Base-by-base conservation (phyloP, 257 asterid species). In the Plantago major region DNA sequence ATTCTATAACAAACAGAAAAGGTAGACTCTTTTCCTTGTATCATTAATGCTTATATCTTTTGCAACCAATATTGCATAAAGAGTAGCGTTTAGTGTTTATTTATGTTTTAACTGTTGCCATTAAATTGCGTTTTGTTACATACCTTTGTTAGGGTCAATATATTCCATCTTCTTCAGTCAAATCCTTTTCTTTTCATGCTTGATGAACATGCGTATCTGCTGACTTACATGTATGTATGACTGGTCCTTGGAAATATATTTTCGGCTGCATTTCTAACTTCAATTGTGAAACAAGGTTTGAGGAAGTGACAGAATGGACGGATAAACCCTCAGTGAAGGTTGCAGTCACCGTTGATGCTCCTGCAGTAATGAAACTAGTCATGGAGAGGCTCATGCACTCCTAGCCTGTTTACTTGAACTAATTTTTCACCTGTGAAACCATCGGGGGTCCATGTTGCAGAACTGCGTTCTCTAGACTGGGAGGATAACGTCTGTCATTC, bases 341-440 rank as follows among this genome's bases (percentile, higher is more conserved):
- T 65, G 99, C 99, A 0, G 97, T 93, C 33, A 89, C 99, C 8
- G 94, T 89, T 50, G 93, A 93, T 78, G 96, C 95, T 57, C 94
- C 90, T 33, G 72, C 77, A 6, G 82, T 85, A 68, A 82, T 89
- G 46, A 78, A 83, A 54, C 43, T 89, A 87, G 77, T 84, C 74
- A 87, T 87, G 97, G 96, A 93, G 9, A 88, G 94, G 66, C 96
- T 93, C 67, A 83, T 82, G 76, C 38, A 73, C 47, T 85, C 89
- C 5, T 87, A 72, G 64, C 70, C 26, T 62, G 15, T 14, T 19
- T 58, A 16, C 11, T 38, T 28, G 47, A 56, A 54, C 26, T 51
- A 16, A 10, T 3, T 22, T 11, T 49, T 17, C 19, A 51, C 37
- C 15, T 52, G 42, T 18, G 0, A 37, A 22, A 9, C 40, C 40